Evolutionary conservation across 768 basidiomycete species (phyloP).

Genomic region (Chalciporus sphaerocephalus): DNA sequence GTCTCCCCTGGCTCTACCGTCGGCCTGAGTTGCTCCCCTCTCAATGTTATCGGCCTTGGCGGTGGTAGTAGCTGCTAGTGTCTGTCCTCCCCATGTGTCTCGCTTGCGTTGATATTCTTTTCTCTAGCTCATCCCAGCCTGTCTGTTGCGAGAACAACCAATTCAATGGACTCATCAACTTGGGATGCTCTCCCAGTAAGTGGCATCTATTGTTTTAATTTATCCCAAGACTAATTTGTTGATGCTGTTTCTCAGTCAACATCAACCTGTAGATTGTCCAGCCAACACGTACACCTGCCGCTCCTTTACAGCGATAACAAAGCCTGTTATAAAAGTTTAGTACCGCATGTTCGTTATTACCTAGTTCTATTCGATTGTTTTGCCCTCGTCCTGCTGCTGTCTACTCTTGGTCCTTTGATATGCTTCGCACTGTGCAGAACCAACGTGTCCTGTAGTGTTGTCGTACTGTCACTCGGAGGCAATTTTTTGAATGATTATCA

Average conservation of each 20-base stretch:
- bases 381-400: not conserved
- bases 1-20: not conserved
- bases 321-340: not conserved
- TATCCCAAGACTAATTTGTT: slow-evolving; percentile 2
- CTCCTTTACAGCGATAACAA: slow-evolving; percentile 15
- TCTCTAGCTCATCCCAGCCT: slow-evolving; percentile 29
- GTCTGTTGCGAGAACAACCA: slow-evolving; percentile 40
- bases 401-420: not conserved
- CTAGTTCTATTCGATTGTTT: not conserved
- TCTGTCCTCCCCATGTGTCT: accelerated
- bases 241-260: slow-evolving; percentile 10
- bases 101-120: not conserved
- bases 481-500: not conserved
- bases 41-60: slow-evolving; percentile 26
- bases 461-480: not conserved
- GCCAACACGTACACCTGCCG: slow-evolving; percentile 3
- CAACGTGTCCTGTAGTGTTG: not conserved
- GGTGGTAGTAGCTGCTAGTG: slow-evolving; percentile 17
- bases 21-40: slow-evolving; percentile 33
- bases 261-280: slow-evolving; percentile 12
- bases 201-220: not conserved
- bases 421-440: not conserved
- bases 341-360: slow-evolving; percentile 15
- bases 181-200: slow-evolving; percentile 40
- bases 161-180: slow-evolving; percentile 34